Evolutionary conservation across 2,329 filamentous ascomycete genomes (phyloP).

Genomic region (Cercospora canescens): DNA sequence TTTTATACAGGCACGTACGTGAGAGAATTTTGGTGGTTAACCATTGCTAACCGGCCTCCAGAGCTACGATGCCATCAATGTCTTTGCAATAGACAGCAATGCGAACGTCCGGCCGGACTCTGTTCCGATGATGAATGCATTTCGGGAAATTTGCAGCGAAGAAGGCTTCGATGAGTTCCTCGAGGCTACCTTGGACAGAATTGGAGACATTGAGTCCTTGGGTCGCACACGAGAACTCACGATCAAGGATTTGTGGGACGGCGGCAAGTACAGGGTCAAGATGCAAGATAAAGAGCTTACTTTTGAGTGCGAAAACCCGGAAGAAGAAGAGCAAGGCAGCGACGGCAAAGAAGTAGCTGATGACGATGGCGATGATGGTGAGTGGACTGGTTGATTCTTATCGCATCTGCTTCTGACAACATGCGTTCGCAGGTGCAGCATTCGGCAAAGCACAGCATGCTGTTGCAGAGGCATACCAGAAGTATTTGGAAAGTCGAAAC

Average conservation of each 20-base stretch:
- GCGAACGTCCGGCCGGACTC: conserved; percentile 89
- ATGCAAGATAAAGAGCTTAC: conserved; percentile 50
- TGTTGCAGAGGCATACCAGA: conserved; percentile 1
- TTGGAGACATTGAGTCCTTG: conserved; percentile 88
- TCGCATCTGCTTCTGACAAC: not conserved
- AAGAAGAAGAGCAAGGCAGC: conserved; percentile 21
- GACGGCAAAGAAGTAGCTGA: conserved; percentile 19
- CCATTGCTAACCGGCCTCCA: conserved; percentile 42
- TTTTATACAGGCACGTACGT: conserved; percentile 61
- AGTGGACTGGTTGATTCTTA: not conserved
- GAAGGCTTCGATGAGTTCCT: conserved; percentile 80
- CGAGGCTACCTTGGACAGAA: conserved; percentile 79
- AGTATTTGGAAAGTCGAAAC: conserved; percentile 2
- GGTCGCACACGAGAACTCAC: conserved; percentile 93
- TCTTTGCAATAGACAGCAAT: conserved; percentile 88
- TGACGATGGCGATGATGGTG: conserved; percentile 6
- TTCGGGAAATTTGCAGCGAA: conserved; percentile 75
- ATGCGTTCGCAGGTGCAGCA: not conserved
- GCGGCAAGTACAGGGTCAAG: conserved; percentile 73
- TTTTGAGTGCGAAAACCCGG: conserved; percentile 44
- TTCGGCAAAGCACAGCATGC: not conserved
- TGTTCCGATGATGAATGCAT: conserved; percentile 94
- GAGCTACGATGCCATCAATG: conserved; percentile 86
- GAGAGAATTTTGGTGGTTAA: not conserved
- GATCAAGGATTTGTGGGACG: conserved; percentile 87